phyloP scores from a whole-genome alignment of 2,329 filamentous ascomycete genomes.

The Aspergillus texensis region DNA sequence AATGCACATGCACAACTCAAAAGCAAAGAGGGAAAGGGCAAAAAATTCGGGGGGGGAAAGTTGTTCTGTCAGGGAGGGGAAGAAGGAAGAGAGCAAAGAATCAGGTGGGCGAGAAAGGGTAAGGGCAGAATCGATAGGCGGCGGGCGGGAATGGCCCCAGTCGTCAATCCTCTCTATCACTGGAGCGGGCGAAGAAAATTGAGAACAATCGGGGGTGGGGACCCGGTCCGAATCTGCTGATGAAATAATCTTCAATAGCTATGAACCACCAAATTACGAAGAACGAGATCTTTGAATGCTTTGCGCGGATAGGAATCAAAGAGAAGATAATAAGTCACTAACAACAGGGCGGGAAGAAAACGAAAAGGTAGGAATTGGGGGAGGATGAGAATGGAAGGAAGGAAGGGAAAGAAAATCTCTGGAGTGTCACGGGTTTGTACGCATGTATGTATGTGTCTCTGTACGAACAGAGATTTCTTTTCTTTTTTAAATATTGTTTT shows the following conservation, averaged over 20 bases:
- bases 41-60: conserved; percentile 5
- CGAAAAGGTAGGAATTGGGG: neutral
- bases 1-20: conserved; percentile 11
- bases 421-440: conserved; percentile 6
- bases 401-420: neutral
- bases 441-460: neutral
- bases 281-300: neutral
- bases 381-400: neutral
- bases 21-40: conserved; percentile 3
- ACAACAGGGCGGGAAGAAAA: neutral
- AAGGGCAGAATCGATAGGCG: conserved; percentile 26
- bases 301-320: neutral
- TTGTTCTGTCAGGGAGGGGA: conserved; percentile 10
- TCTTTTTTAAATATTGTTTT: neutral
- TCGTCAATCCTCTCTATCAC: neutral
- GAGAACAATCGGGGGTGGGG: neutral
- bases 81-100: conserved; percentile 26
- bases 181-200: neutral
- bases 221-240: neutral
- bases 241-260: no score
- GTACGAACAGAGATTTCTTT: neutral
- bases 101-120: conserved; percentile 21
- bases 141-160: conserved; percentile 18
- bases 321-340: neutral
- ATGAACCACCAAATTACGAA: neutral